These are phyloP conservation scores for Anacardium occidentale DNA, from an alignment of 345 rosid genomes.

Conservation along the genomic window DNA sequence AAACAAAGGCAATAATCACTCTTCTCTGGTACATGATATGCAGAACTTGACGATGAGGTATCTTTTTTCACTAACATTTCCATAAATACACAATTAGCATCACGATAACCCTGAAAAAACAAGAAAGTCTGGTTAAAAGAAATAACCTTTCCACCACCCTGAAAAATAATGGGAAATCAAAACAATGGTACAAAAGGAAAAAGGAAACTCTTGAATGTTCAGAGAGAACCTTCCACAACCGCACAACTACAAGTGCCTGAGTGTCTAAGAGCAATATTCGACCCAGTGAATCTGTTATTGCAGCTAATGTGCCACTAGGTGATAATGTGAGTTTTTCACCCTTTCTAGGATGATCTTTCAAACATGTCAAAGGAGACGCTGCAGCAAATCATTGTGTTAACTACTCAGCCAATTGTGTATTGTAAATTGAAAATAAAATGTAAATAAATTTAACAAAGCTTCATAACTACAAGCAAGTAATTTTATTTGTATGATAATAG, in stretches of 20 bases:
- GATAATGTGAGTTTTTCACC: conserved; percentile 87
- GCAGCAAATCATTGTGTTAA: conserved; percentile 28
- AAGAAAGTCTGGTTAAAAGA: conserved; percentile 14
- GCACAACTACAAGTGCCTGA: conserved; percentile 92
- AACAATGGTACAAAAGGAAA: neutral
- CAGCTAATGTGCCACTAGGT: conserved; percentile 97
- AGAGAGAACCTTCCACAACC: conserved; percentile 84
- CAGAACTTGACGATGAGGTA: conserved; percentile 43
- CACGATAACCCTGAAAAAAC: conserved; percentile 78
- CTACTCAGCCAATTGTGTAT: conserved; percentile 11
- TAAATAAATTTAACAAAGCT: neutral
- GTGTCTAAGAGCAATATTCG: conserved; percentile 93
- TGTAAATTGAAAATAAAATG: neutral
- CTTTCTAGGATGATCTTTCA: conserved; percentile 92
- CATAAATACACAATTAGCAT: conserved; percentile 89
- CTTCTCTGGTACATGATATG: conserved; percentile 52
- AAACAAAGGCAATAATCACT: conserved; percentile 91
- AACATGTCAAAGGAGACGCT: conserved; percentile 95
- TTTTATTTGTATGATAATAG: neutral
- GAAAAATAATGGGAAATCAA: neutral
- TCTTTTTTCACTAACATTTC: conserved; percentile 79
- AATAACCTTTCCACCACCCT: neutral
- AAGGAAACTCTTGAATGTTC: neutral
- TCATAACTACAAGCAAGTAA: neutral
- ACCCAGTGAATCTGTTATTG: conserved; percentile 96